phyloP scores from a whole-genome alignment of 2,329 filamentous ascomycete genomes.

The Talaromyces sp. region DNA sequence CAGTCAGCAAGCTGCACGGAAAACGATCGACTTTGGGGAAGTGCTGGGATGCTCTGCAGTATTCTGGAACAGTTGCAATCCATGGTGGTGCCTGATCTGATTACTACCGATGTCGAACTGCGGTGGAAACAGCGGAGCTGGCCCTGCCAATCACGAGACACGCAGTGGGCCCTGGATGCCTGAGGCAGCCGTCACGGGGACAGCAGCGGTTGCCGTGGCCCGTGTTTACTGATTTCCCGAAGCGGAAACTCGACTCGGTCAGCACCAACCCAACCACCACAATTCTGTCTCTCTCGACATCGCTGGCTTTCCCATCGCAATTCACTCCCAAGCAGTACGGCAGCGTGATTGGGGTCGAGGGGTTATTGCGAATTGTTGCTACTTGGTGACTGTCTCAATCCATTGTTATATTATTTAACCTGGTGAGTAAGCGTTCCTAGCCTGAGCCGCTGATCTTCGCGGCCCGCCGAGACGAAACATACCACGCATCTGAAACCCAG shows the following conservation, averaged over 20 bases:
- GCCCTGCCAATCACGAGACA: neutral
- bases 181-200: conserved; percentile 7
- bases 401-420: neutral
- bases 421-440: conserved; percentile 1
- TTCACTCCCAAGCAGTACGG: neutral
- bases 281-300: neutral
- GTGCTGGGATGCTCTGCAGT: neutral
- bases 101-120: neutral
- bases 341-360: neutral
- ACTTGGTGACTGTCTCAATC: neutral
- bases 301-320: neutral
- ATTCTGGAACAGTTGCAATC: neutral
- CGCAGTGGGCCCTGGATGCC: conserved; percentile 2
- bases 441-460: conserved; percentile 11
- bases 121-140: neutral
- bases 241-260: conserved; percentile 20
- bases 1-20: neutral
- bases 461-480: conserved; percentile 8
- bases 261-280: neutral
- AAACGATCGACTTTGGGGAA: neutral
- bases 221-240: conserved; percentile 38
- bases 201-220: conserved; percentile 17
- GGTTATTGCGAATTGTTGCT: neutral
- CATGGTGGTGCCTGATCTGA: too few relatives aligned
- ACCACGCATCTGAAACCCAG: neutral